A percentile compares a stretch with the other conserved stretches of the same genome.
Conservation (phyloP, 306 rosid species). For the Malus sieversii region DNA sequence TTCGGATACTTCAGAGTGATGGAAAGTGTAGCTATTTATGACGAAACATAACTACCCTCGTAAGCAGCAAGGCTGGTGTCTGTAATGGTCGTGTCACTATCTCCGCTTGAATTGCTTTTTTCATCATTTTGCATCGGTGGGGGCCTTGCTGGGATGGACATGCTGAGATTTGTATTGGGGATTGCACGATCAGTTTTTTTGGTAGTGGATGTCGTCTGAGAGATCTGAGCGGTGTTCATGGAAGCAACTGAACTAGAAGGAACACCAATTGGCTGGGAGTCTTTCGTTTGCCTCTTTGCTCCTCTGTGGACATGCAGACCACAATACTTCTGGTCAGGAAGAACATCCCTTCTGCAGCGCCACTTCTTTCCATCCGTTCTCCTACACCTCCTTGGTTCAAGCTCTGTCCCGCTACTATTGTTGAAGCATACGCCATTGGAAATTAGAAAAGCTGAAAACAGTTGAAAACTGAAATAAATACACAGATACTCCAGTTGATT, state of each 20-base stretch:
- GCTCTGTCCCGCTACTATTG: constrained; percentile 26
- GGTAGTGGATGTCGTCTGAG: constrained; percentile 9
- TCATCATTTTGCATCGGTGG: constrained; percentile 19
- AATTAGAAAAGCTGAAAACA: constrained; percentile 40
- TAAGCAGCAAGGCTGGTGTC: constrained; percentile 41
- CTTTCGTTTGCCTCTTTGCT: constrained; percentile 41
- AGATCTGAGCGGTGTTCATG: constrained; percentile 13
- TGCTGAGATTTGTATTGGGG: constrained; percentile 59
- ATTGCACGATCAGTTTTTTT: constrained; percentile 10
- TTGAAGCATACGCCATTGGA: constrained; percentile 27
- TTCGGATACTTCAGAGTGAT: background rate
- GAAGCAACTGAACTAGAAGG: constrained; percentile 18
- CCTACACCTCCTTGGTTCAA: constrained; percentile 61
- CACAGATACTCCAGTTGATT: background rate
- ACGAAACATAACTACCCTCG: constrained; percentile 33
- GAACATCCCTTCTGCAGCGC: constrained; percentile 58
- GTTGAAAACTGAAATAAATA: background rate
- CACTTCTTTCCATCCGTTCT: constrained; percentile 92
- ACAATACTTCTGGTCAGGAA: constrained; percentile 69
- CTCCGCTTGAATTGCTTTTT: constrained; percentile 33
- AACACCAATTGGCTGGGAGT: constrained; percentile 16
- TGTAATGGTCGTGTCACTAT: constrained; percentile 54
- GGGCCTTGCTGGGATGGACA: constrained; percentile 43
- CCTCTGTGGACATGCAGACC: constrained; percentile 74
- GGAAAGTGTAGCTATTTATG: constrained; percentile 7